Evolutionary conservation across 495 filamentous ascomycete species (phyloP).

Genomic region (Copromyces sp.): DNA sequence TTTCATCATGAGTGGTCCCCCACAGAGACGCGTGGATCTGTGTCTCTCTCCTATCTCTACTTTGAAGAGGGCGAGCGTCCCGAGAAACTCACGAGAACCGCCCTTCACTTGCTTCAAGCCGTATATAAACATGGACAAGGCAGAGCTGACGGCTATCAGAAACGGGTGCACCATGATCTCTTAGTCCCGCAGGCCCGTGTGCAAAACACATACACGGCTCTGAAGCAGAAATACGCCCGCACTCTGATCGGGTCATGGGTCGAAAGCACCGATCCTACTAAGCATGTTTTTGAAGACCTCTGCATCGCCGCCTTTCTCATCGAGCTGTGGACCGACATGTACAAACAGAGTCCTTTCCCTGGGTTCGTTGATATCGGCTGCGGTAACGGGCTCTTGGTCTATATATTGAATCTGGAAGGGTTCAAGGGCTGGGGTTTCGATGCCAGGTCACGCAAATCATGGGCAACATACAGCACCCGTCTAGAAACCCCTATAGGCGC

Average conservation of each 20-base stretch:
- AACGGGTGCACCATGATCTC: conserved; percentile 66
- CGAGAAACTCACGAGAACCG: conserved; percentile 57
- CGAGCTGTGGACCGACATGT: conserved; percentile 86
- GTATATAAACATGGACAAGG: conserved; percentile 71
- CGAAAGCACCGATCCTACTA: conserved; percentile 75
- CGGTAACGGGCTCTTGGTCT: conserved; percentile 87
- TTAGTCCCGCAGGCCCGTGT: conserved; percentile 61
- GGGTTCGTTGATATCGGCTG: conserved; percentile 96
- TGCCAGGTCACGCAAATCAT: conserved; percentile 71
- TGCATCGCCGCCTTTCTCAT: conserved; percentile 89
- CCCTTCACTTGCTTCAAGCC: conserved; percentile 56
- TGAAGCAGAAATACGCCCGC: conserved; percentile 68
- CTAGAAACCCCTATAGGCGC: conserved; percentile 25
- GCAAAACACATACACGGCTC: conserved; percentile 70
- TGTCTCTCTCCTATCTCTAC: conserved; percentile 60
- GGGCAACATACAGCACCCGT: conserved; percentile 53
- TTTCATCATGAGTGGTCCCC: conserved; percentile 56
- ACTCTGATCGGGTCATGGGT: conserved; percentile 61
- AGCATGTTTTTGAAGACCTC: conserved; percentile 92
- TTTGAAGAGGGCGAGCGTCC: conserved; percentile 37
- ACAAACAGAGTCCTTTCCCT: conserved; percentile 52
- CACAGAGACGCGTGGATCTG: conserved; percentile 28
- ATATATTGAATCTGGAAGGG: conserved; percentile 73
- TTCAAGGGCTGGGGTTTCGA: conserved; percentile 87
- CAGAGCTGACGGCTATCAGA: conserved; percentile 50